Percentiles rank a stretch among this genome's conserved stretches.
phyloP scores from a whole-genome alignment of 164 flowering plant genomes.

The Chloranthus sessilifolius region DNA sequence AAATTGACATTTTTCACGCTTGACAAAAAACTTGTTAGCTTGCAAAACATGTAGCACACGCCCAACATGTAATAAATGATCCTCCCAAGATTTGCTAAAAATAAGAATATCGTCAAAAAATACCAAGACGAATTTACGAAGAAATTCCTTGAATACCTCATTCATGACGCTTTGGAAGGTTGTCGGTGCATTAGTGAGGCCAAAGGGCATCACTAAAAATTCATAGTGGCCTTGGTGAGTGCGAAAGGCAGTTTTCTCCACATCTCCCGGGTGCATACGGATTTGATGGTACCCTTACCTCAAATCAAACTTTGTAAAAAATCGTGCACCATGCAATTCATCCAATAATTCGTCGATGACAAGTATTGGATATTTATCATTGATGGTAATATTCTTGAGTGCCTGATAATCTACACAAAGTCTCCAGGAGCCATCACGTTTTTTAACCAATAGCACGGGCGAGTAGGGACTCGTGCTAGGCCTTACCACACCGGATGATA shows the following conservation, averaged over 20 bases:
- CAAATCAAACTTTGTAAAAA: not conserved
- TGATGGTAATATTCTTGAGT: not conserved
- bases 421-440: too few relatives aligned
- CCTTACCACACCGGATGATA: too few relatives aligned
- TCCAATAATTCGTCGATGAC: not conserved
- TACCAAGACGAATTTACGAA: not conserved
- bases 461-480: too few relatives aligned
- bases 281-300: not conserved
- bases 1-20: not conserved
- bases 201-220: conserved; percentile 1
- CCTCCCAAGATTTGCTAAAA: not conserved
- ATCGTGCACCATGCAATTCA: too few relatives aligned
- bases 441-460: too few relatives aligned
- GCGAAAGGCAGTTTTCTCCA: not conserved
- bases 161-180: not conserved
- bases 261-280: not conserved
- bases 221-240: conserved; percentile 1
- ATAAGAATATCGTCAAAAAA: not conserved
- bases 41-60: not conserved
- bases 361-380: not conserved
- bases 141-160: not conserved
- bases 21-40: not conserved
- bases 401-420: too few relatives aligned
- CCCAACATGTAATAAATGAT: not conserved
- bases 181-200: not conserved